Percentiles rank a stretch among this genome's conserved stretches.
Evolutionary conservation across 768 basidiomycete species (phyloP).

Genomic region (Pleurotus djamor): DNA sequence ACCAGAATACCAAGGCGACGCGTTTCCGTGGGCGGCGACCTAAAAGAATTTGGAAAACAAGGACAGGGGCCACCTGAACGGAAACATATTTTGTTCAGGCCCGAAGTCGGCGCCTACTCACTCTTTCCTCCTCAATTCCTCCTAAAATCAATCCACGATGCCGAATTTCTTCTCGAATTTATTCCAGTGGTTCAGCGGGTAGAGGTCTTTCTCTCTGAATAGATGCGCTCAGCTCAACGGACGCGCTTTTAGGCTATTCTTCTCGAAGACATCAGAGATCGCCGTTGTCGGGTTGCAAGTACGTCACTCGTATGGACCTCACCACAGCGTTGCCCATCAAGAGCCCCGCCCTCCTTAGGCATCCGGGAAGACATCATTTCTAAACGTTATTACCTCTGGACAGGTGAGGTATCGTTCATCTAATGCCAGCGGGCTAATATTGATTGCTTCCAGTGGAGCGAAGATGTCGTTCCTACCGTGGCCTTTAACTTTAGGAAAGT

Average conservation of each 20-base stretch:
- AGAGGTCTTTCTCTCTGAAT: not conserved
- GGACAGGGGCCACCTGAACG: too few relatives aligned
- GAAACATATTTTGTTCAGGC: too few relatives aligned
- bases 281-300: constrained; percentile 92
- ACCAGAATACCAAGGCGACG: too few relatives aligned
- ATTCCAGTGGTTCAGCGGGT: constrained; percentile 47
- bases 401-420: constrained; percentile 43
- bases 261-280: constrained; percentile 84
- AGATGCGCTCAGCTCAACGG: not conserved
- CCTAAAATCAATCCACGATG: constrained; percentile 20
- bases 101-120: too few relatives aligned
- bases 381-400: constrained; percentile 87
- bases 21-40: too few relatives aligned
- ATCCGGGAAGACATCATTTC: constrained; percentile 93
- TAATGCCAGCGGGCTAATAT: not conserved
- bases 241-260: constrained; percentile 62
- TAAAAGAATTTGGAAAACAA: too few relatives aligned
- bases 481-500: constrained; percentile 92
- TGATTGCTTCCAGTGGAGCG: constrained; percentile 67
- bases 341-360: constrained; percentile 48
- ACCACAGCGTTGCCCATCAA: constrained; percentile 1
- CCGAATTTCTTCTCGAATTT: constrained; percentile 37
- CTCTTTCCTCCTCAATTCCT: not conserved
- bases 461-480: constrained; percentile 95
- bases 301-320: constrained; percentile 3